Base-by-base conservation (phyloP, 495 filamentous ascomycete genomes). In the Aspergillus leporis region DNA sequence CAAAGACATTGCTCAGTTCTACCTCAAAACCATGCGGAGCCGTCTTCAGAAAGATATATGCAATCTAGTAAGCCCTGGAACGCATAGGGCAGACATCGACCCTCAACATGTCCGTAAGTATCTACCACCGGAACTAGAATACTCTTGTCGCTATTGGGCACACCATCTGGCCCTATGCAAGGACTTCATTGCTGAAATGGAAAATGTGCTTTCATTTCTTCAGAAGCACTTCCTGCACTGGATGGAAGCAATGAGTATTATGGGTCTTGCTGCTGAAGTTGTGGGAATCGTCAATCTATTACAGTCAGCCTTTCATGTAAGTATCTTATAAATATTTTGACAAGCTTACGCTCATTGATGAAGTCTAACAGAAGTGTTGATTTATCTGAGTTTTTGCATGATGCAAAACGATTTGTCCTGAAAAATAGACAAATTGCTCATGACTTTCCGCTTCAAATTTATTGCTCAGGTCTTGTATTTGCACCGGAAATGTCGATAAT, bases 201-300 rank as follows among this genome's bases (percentile, higher is more conserved):
- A 62, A 45, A 63, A 63, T 5, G 59, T 72, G 14, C 34, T 74
- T 36, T 22, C 25, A n/a, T 83, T 83, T 43, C 64, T 82, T n/a
- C 31, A 65, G 50, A 50, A 65, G 40, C 72, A 82, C 64, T 72
- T 84, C 34, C 74, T 84, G 55, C 70, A 75, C 58, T 80, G 73
- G 77, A 40, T 81, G 21, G 76, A 82, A 62, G 74, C 61, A 28
- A 63, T 81, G 56, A 67, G 70, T 56, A 57, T 81, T 9, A 10
- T 81, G n/a, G 71, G 72, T n/a, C 18, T 14, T 25, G 47, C 69
- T 19, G 69, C 70, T 16, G 72, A 74, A 41, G 61, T 70, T 18
- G 14, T 68, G 16, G 25, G 5, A 21, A 30, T 14, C 8, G 41
- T 65, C 18, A 40, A 38, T 46, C 5, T 12, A 28, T 10, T 25